Percentiles rank a stretch among this genome's conserved stretches.
phyloP scores from a whole-genome alignment of 306 rosid genomes.

The Castanea crenata region DNA sequence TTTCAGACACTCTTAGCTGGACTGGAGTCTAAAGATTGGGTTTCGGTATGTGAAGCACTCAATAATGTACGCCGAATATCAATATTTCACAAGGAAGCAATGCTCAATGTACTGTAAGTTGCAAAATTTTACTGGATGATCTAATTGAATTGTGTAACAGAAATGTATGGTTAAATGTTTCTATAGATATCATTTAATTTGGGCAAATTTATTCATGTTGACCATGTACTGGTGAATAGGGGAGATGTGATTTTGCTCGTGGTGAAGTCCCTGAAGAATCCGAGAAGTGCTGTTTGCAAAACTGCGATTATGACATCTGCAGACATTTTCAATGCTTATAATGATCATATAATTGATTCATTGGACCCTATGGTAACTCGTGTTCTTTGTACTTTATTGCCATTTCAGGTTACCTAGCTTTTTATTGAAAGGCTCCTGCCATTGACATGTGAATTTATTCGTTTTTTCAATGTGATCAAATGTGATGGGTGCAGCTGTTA shows the following conservation, averaged over 20 bases:
- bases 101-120: conserved; percentile 78
- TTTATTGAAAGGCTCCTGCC: conserved; percentile 2
- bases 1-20: conserved; percentile 74
- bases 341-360: conserved; percentile 71
- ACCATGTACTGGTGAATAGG: conserved; percentile 45
- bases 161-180: not conserved
- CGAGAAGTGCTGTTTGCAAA: conserved; percentile 96
- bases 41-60: conserved; percentile 75
- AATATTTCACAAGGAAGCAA: conserved; percentile 73
- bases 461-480: conserved; percentile 17
- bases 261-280: conserved; percentile 82
- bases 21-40: conserved; percentile 89
- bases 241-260: conserved; percentile 71
- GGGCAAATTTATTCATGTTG: conserved; percentile 2
- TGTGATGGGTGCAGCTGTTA: conserved; percentile 59
- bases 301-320: conserved; percentile 97
- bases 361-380: conserved; percentile 82
- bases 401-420: conserved; percentile 17
- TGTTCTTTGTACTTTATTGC: conserved; percentile 11
- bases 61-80: conserved; percentile 79
- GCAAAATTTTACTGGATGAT: conserved; percentile 8
- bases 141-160: not conserved
- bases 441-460: conserved; percentile 11
- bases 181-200: not conserved
- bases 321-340: conserved; percentile 80